Conservation (phyloP, 163 green algal species). For the Volvox carteri region DNA sequence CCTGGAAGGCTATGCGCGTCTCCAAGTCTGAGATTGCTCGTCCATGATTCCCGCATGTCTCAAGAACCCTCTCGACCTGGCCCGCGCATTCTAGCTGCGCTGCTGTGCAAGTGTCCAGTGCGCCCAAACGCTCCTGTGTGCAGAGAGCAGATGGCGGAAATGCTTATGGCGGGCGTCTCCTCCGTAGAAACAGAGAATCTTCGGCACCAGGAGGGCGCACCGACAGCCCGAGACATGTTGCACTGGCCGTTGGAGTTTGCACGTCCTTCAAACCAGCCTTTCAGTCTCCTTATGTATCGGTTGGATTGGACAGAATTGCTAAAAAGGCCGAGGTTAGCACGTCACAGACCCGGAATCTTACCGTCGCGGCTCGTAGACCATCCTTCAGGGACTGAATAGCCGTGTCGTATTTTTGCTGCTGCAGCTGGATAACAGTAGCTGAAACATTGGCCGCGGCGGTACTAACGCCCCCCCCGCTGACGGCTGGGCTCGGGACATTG, state of each 20-base stretch:
- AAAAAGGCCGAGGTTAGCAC: too few species aligned
- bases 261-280: too few species aligned
- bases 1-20: slow-evolving; percentile 33
- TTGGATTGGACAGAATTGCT: too few species aligned
- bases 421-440: not conserved
- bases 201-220: too few species aligned
- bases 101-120: not conserved
- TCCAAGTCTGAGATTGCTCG: slow-evolving; percentile 42
- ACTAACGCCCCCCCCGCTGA: not conserved
- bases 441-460: not conserved
- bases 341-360: not conserved
- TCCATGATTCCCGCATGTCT: not conserved
- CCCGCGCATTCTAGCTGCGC: slow-evolving; percentile 5
- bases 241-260: too few species aligned
- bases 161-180: too few species aligned
- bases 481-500: not conserved
- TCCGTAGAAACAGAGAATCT: too few species aligned
- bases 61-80: slow-evolving; percentile 1
- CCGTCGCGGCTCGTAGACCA: not conserved
- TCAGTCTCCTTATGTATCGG: too few species aligned
- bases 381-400: slow-evolving; percentile 35
- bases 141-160: not conserved
- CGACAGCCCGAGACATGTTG: too few species aligned
- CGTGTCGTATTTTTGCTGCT: slow-evolving; percentile 30
- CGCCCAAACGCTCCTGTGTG: not conserved